These are phyloP conservation scores for Nemania abortiva DNA, from an alignment of 2,329 filamentous ascomycete genomes.

Conservation along the genomic window DNA sequence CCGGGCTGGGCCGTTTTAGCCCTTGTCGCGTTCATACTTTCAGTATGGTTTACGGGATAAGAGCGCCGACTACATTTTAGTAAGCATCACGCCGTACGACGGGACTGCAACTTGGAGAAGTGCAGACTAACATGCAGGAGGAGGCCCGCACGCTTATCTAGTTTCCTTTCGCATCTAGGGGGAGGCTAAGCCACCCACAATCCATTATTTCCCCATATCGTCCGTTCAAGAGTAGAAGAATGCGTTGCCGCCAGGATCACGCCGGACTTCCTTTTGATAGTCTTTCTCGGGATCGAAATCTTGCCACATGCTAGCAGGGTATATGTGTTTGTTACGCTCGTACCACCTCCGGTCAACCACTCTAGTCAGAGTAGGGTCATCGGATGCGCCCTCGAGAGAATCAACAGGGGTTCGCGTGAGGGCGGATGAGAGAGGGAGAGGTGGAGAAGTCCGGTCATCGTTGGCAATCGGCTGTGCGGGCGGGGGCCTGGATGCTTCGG, in stretches of 20 bases:
- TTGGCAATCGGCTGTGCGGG: slow-evolving; percentile 36
- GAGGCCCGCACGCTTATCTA: neutral
- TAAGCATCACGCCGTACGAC: neutral
- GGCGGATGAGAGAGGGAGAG: slow-evolving; percentile 54
- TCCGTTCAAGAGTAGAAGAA: slow-evolving; percentile 80
- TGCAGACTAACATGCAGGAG: neutral
- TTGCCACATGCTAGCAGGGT: slow-evolving; percentile 94
- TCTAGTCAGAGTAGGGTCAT: slow-evolving; percentile 87
- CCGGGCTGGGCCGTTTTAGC: slow-evolving; percentile 66
- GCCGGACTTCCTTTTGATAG: slow-evolving; percentile 80
- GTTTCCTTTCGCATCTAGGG: neutral
- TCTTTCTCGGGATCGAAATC: slow-evolving; percentile 93
- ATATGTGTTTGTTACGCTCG: slow-evolving; percentile 97
- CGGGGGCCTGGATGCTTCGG: slow-evolving; percentile 57
- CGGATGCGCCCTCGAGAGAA: slow-evolving; percentile 77
- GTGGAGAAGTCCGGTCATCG: slow-evolving; percentile 51
- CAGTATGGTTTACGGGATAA: slow-evolving; percentile 52
- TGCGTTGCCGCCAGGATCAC: slow-evolving; percentile 88
- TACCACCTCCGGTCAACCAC: slow-evolving; percentile 98
- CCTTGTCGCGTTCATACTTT: slow-evolving; percentile 52
- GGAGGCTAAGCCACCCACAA: slow-evolving; percentile 4
- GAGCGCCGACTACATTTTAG: neutral
- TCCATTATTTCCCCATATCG: neutral
- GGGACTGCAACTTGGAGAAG: neutral
- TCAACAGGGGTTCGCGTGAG: slow-evolving; percentile 61